Conservation (phyloP, 352 stramenopile species). For the Phytophthora multivora region DNA sequence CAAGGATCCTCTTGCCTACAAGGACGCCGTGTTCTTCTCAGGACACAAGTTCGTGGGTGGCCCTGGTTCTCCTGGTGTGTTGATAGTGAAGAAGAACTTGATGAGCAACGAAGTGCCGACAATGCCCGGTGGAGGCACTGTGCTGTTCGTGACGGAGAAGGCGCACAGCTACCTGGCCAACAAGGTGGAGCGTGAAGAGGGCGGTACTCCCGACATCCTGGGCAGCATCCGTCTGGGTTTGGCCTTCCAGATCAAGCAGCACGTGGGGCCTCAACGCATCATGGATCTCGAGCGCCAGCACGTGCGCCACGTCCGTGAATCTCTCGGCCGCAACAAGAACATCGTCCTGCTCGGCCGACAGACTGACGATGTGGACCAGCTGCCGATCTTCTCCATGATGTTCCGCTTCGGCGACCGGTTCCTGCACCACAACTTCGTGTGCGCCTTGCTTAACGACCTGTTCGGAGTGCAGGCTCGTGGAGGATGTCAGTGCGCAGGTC, state of each 20-base stretch:
- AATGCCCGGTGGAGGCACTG: constrained; percentile 49
- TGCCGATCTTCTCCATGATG: constrained; percentile 97
- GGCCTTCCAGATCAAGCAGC: constrained; percentile 90
- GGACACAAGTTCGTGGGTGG: constrained; percentile 97
- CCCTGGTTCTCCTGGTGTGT: constrained; percentile 90
- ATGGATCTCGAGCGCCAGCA: constrained; percentile 53
- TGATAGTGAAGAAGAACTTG: constrained; percentile 95
- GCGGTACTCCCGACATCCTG: constrained; percentile 95
- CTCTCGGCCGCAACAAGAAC: constrained; percentile 53
- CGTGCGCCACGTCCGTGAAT: constrained; percentile 39
- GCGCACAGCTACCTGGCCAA: constrained; percentile 81
- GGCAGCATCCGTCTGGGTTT: constrained; percentile 93
- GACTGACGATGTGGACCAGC: constrained; percentile 42
- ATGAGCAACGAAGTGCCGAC: constrained; percentile 65
- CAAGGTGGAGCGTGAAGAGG: constrained; percentile 90
- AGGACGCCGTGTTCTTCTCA: constrained; percentile 96
- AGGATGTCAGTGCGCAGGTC: constrained; percentile 89
- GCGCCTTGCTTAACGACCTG: constrained; percentile 96
- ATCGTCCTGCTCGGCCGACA: constrained; percentile 91
- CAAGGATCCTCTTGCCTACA: constrained; percentile 47
- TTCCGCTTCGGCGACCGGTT: constrained; percentile 88
- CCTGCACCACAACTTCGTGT: constrained; percentile 99
- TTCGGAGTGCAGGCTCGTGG: constrained; percentile 92
- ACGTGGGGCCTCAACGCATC: constrained; percentile 55
- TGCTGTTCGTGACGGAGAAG: constrained; percentile 63